Percentiles rank a stretch among this genome's conserved stretches.
phyloP scores from a whole-genome alignment of 23 red algal species.

The Chondrus crispus region DNA sequence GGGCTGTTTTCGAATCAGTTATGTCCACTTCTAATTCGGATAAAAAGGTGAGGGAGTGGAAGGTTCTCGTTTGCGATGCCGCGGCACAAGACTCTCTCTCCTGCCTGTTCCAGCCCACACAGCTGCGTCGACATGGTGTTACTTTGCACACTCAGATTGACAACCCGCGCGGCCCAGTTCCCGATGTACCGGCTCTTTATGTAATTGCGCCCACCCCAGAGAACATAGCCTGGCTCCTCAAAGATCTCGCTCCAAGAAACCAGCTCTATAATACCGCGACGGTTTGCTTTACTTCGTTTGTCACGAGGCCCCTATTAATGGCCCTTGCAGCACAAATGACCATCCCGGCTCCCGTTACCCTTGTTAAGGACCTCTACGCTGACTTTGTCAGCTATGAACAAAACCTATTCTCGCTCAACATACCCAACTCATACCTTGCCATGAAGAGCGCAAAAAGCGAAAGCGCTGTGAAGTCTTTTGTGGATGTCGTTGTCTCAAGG shows the following conservation, averaged over 20 bases:
- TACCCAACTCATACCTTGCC: conserved; percentile 12
- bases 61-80: conserved; percentile 76
- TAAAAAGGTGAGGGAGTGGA: conserved; percentile 33
- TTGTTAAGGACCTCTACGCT: conserved; percentile 64
- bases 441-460: background rate
- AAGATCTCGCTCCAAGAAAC: conserved; percentile 35
- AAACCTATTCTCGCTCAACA: conserved; percentile 82
- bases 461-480: background rate
- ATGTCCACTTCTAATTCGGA: background rate
- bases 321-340: conserved; percentile 64
- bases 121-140: conserved; percentile 73
- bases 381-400: conserved; percentile 76
- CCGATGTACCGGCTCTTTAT: conserved; percentile 91
- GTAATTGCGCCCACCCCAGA: conserved; percentile 59
- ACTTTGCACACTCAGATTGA: conserved; percentile 64
- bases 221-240: conserved; percentile 53
- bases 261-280: conserved; percentile 40
- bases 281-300: conserved; percentile 55
- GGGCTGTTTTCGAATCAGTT: background rate
- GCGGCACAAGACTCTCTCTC: conserved; percentile 40
- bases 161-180: conserved; percentile 28
- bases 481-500: conserved; percentile 60
- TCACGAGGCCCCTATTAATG: conserved; percentile 31
- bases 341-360: conserved; percentile 53
- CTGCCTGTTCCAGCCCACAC: conserved; percentile 46